Conservation (phyloP, 2,329 filamentous ascomycete genomes). For the Colletotrichum eremochloae region DNA sequence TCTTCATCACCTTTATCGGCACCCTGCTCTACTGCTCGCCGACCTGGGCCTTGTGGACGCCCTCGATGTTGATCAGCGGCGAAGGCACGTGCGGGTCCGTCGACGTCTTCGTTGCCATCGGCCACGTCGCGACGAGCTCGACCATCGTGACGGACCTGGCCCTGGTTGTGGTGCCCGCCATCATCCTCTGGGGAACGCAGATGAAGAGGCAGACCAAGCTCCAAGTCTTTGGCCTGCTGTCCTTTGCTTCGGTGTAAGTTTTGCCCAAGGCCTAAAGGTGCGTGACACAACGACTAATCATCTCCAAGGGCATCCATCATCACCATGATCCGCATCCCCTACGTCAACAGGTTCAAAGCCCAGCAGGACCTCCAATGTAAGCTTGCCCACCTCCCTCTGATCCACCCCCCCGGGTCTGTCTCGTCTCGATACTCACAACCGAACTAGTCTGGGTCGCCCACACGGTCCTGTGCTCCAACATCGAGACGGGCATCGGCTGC, state of each 20-base stretch:
- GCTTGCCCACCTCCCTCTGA: neutral
- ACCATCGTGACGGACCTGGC: conserved; percentile 52
- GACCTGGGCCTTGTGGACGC: conserved; percentile 48
- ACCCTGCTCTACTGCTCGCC: conserved; percentile 51
- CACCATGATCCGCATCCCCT: conserved; percentile 46
- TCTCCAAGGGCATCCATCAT: conserved; percentile 42
- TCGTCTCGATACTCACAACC: neutral
- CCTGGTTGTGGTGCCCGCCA: conserved; percentile 49
- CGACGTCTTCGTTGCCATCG: conserved; percentile 46
- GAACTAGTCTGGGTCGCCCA: conserved; percentile 42
- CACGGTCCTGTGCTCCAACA: conserved; percentile 44
- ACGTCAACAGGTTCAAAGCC: conserved; percentile 43
- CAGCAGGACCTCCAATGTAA: conserved; percentile 40
- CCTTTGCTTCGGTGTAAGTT: conserved; percentile 43
- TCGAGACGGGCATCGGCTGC: conserved; percentile 45
- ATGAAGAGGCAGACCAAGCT: conserved; percentile 48
- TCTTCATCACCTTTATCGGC: conserved; percentile 50
- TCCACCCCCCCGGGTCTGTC: too few relatives aligned
- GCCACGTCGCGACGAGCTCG: conserved; percentile 49
- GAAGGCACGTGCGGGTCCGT: conserved; percentile 42
- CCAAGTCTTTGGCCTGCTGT: conserved; percentile 44
- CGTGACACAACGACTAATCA: neutral
- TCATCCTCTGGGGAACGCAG: conserved; percentile 51
- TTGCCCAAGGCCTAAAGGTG: too few relatives aligned
- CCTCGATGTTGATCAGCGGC: conserved; percentile 48